A percentile compares a stretch with the other conserved stretches of the same genome.
Evolutionary conservation across 2,329 filamentous ascomycete species (phyloP).

Genomic region (Nigrograna mackinnonii): DNA sequence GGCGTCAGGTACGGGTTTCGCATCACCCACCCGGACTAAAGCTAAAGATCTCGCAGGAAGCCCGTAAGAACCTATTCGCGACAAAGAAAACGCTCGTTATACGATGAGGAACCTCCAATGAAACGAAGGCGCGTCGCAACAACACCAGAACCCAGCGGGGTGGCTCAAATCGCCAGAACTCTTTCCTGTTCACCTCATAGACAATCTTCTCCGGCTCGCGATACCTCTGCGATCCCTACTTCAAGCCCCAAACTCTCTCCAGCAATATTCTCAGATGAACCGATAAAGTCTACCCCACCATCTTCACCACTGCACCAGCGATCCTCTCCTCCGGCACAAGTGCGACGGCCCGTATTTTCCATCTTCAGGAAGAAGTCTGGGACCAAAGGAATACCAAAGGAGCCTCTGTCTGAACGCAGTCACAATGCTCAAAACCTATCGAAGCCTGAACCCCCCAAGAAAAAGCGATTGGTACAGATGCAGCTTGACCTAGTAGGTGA

Average conservation of each 20-base stretch:
- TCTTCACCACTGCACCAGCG: conserved; percentile 29
- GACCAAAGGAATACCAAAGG: conserved; percentile 12
- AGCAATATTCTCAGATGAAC: conserved; percentile 46
- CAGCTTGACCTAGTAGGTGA: conserved; percentile 63
- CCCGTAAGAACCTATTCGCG: conserved; percentile 40
- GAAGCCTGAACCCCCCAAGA: conserved; percentile 26
- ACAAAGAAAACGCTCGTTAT: conserved; percentile 28
- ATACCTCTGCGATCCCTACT: conserved; percentile 17
- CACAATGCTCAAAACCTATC: conserved; percentile 37
- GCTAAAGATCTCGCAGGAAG: conserved; percentile 28
- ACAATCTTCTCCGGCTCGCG: conserved; percentile 11
- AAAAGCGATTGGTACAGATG: conserved; percentile 58
- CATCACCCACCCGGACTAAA: not conserved
- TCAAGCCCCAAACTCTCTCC: conserved; percentile 38
- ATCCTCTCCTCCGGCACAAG: conserved; percentile 25
- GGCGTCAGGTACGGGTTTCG: conserved; percentile 22
- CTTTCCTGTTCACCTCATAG: too few species aligned
- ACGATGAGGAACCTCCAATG: conserved; percentile 34
- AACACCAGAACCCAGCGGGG: conserved; percentile 5
- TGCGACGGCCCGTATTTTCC: conserved; percentile 54
- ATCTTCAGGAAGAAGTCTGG: conserved; percentile 43
- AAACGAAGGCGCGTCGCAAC: conserved; percentile 41
- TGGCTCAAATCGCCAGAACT: too few species aligned
- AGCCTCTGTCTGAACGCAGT: conserved; percentile 25
- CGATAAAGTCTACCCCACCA: conserved; percentile 27